Evolutionary conservation across 116 monocot species (phyloP).

Genomic region (Thalassia testudinum): DNA sequence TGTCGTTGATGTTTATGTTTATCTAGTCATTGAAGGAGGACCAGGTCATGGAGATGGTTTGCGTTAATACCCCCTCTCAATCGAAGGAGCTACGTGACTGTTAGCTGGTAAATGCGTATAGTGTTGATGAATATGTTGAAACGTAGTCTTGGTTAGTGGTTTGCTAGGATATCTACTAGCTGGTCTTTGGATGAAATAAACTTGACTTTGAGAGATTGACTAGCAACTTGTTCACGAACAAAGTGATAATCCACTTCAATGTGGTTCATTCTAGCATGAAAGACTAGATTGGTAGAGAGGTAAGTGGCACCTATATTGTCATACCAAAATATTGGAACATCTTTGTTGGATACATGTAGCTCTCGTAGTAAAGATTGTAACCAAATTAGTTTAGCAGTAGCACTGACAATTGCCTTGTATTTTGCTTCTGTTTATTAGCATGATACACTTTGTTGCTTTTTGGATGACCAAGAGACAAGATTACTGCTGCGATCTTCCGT

Average conservation of each 20-base stretch:
- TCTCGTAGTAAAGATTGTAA: neutral
- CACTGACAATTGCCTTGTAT: neutral
- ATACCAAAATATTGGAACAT: neutral
- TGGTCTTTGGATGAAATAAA: neutral
- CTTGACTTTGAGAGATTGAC: neutral
- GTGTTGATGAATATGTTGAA: too few species aligned
- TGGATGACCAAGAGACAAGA: neutral
- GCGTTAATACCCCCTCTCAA: too few species aligned
- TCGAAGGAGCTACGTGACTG: too few species aligned
- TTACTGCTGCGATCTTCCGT: neutral
- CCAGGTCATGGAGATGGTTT: too few species aligned
- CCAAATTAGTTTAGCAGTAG: neutral
- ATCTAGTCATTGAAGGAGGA: too few species aligned
- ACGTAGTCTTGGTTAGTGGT: neutral
- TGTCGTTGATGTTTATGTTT: too few species aligned
- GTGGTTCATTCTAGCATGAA: conserved; percentile 1
- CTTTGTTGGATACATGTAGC: neutral
- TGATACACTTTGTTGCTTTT: conserved; percentile 1
- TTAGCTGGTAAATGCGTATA: too few species aligned
- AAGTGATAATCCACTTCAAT: conserved; percentile 2
- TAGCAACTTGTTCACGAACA: neutral
- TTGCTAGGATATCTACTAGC: neutral
- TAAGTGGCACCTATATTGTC: neutral
- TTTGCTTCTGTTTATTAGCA: neutral
- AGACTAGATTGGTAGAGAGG: neutral